Evolutionary conservation across 192 early-diverging fungal species (phyloP).

Genomic region (Allomyces macrogynus): DNA sequence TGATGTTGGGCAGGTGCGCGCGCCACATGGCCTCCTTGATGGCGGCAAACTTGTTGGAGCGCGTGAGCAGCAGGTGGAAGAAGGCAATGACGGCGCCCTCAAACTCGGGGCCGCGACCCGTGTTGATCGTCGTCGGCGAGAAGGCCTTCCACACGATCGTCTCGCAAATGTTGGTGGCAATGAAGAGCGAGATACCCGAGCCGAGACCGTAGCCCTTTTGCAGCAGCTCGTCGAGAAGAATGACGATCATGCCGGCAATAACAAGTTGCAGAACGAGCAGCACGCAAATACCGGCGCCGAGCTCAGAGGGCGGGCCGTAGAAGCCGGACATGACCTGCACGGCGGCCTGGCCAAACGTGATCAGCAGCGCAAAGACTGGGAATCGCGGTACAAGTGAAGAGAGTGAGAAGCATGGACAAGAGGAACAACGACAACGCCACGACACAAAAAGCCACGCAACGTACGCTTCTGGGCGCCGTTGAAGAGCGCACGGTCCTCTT

Average conservation of each 20-base stretch:
- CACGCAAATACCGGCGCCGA: conserved; percentile 91
- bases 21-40: conserved; percentile 95
- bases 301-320: conserved; percentile 86
- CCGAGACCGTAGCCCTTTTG: conserved; percentile 99
- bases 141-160: conserved; percentile 98
- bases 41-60: conserved; percentile 90
- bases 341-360: conserved; percentile 94
- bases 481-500: conserved; percentile 96
- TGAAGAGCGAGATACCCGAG: conserved; percentile 97
- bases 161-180: conserved; percentile 99
- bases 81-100: conserved; percentile 92
- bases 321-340: conserved; percentile 96
- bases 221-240: conserved; percentile 95
- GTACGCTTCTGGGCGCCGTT: conserved; percentile 88
- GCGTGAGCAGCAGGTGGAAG: conserved; percentile 85
- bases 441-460: conserved; percentile 1
- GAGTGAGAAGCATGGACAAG: conserved; percentile 42
- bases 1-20: conserved; percentile 61
- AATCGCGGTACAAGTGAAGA: conserved; percentile 7
- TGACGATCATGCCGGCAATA: conserved; percentile 89
- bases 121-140: conserved; percentile 92
- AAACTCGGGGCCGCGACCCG: conserved; percentile 93
- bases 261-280: conserved; percentile 92
- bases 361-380: conserved; percentile 91
- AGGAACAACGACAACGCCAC: conserved; percentile 38